These are phyloP conservation scores for Chrysoporthe deuterocubensis DNA, from an alignment of 2,329 filamentous ascomycete species.

Conservation along the genomic window DNA sequence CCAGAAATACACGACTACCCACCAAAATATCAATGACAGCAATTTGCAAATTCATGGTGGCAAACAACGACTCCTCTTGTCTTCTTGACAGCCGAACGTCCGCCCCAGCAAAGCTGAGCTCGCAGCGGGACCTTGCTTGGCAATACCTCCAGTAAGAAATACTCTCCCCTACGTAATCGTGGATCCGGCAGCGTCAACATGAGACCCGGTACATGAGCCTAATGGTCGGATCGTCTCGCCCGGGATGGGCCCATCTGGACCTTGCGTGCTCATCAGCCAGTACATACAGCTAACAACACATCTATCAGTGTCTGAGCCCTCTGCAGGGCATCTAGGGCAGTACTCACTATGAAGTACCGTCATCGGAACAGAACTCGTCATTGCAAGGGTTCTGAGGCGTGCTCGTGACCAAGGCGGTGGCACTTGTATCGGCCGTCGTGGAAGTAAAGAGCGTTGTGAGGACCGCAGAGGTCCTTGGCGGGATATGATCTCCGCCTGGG, in stretches of 20 bases:
- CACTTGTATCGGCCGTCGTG: neutral
- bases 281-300: constrained; percentile 39
- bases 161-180: neutral
- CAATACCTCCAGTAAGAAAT: neutral
- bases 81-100: neutral
- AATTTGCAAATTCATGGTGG: neutral
- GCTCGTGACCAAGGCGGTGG: neutral
- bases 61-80: too few species aligned
- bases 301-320: neutral
- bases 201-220: neutral
- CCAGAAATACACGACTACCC: neutral
- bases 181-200: neutral
- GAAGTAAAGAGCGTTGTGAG: neutral
- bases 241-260: constrained; percentile 41
- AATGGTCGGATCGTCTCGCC: constrained; percentile 37
- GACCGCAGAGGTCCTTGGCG: neutral
- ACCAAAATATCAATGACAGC: neutral
- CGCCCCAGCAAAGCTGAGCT: neutral
- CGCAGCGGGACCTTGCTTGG: neutral
- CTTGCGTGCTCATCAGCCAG: constrained; percentile 44
- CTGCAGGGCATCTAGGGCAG: neutral
- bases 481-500: neutral
- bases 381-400: neutral
- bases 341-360: constrained; percentile 16
- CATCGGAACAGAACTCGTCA: constrained; percentile 3